Evolutionary conservation across 2,329 filamentous ascomycete species (phyloP), one percentile per base, ranked within the genome.

Genomic region (Ilyonectria destructans): DNA sequence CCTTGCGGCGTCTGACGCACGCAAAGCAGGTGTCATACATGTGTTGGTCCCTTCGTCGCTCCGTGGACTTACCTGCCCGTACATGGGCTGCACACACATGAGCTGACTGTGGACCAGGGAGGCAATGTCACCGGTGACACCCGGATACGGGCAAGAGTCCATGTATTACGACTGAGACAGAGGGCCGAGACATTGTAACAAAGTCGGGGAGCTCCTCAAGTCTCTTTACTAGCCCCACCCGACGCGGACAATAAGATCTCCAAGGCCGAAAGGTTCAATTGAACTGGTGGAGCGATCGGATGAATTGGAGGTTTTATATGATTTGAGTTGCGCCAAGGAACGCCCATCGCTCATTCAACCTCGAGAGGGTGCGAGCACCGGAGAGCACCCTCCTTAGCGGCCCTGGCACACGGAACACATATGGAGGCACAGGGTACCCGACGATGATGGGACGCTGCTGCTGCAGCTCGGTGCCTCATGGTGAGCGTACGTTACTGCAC

Each of bases 1-100:
- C 58, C 43, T 58, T 58, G 45, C 45, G 40, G 52, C n/a, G 35
- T 37, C 19, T 43, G 58, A 60, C 54, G 46, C 52, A 57, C 54
- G 46, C 52, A 46, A 52, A 45, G 52, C 52, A 48, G 26, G 33
- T 57, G 64, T 66, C 58, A 66, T 66, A 45, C 52, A 54, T 62
- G n/a, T 54, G 62, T 54, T 52, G 23, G 37, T 29, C 56, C 17
- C 29, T 48, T 46, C 33, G 45, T 56, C 43, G 33, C 52, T 57
- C 12, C 33, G 23, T 6, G 21, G 29, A 26, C 15, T 33, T 29
- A 35, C 33, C 15, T 56, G 37, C 43, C 40, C 29, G 40, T 40
- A n/a, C 8, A 19, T 31, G 12, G 51, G 60, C 51, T 37, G 51
- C 19, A 40, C 35, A 54, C 29, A 35, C 15, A 17, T 15, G 43